These are phyloP conservation scores for Boechera divaricarpa DNA, from an alignment of 345 rosid species.

Conservation along the genomic window DNA sequence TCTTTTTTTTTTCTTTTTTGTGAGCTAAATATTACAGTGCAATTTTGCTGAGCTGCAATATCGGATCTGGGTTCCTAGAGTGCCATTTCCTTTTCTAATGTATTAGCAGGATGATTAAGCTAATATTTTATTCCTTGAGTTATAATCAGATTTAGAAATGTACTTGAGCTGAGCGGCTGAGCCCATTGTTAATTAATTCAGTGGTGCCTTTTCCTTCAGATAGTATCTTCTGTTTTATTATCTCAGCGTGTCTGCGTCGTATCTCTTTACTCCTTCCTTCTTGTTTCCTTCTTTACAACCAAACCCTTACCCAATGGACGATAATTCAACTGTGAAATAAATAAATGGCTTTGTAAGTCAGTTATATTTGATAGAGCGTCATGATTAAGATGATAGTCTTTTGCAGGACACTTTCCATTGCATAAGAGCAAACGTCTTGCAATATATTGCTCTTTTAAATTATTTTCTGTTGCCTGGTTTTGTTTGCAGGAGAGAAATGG, in stretches of 20 bases:
- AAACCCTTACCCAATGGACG: neutral
- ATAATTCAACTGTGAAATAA: neutral
- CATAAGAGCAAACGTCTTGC: neutral
- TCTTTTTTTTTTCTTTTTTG: no score
- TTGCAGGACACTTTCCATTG: neutral
- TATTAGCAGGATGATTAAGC: slow-evolving; percentile 9
- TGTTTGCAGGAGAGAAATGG: slow-evolving; percentile 82
- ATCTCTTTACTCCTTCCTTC: slow-evolving; percentile 7
- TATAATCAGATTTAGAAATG: neutral
- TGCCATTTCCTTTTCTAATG: slow-evolving; percentile 1
- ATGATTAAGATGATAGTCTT: slow-evolving; percentile 6
- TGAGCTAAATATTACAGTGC: neutral
- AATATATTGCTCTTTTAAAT: slow-evolving; percentile 21
- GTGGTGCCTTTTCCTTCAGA: neutral
- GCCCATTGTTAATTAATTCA: neutral
- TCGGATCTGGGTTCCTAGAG: slow-evolving; percentile 22
- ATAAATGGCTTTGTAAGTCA: neutral
- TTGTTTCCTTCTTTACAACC: slow-evolving; percentile 7
- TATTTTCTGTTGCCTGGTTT: slow-evolving; percentile 27
- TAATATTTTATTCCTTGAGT: slow-evolving; percentile 1
- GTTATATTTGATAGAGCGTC: slow-evolving; percentile 10
- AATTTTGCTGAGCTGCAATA: neutral
- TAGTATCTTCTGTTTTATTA: neutral
- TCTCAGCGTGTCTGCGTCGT: neutral
- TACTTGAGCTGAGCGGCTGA: neutral